Conservation (phyloP, 139 green algal genomes). For the Tetratostichococcus sp. region DNA sequence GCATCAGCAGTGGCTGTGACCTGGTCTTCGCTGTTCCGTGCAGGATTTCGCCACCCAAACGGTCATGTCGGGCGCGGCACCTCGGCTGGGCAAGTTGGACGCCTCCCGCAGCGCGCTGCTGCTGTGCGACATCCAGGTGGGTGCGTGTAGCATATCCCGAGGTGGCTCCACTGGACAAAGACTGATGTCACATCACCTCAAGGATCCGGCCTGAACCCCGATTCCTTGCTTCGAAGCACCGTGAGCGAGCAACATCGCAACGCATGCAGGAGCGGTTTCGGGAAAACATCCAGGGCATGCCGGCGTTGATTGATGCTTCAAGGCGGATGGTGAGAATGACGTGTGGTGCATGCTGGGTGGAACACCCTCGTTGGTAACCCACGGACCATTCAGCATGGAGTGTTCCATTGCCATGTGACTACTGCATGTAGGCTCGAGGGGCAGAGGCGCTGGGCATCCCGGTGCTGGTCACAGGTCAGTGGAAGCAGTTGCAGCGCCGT, state of each 20-base stretch:
- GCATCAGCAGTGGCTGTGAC: too few relatives aligned
- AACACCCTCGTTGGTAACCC: too few relatives aligned
- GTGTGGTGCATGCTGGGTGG: not conserved
- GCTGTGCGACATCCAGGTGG: constrained; percentile 60
- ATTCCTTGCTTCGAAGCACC: too few relatives aligned
- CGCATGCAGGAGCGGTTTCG: constrained; percentile 65
- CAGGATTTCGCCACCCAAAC: not conserved
- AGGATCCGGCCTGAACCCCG: too few relatives aligned
- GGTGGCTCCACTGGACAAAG: too few relatives aligned
- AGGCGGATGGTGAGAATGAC: constrained; percentile 43
- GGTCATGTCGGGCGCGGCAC: not conserved
- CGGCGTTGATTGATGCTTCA: constrained; percentile 55
- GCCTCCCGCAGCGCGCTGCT: constrained; percentile 48
- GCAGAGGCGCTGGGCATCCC: constrained; percentile 57
- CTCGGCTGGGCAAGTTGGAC: constrained; percentile 35
- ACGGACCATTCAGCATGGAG: too few relatives aligned
- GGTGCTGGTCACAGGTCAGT: constrained; percentile 53
- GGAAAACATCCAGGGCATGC: constrained; percentile 52
- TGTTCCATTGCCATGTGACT: too few relatives aligned
- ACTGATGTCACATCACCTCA: too few relatives aligned
- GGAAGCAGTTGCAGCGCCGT: too few relatives aligned
- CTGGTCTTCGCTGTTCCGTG: too few relatives aligned
- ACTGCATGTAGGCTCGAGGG: constrained; percentile 37
- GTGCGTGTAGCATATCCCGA: too few relatives aligned
- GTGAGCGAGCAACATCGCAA: not conserved